Evolutionary conservation across 371 early-diverging fungal genomes (phyloP), one percentile per base, ranked within the genome.

Genomic region (Mucor irregularis): DNA sequence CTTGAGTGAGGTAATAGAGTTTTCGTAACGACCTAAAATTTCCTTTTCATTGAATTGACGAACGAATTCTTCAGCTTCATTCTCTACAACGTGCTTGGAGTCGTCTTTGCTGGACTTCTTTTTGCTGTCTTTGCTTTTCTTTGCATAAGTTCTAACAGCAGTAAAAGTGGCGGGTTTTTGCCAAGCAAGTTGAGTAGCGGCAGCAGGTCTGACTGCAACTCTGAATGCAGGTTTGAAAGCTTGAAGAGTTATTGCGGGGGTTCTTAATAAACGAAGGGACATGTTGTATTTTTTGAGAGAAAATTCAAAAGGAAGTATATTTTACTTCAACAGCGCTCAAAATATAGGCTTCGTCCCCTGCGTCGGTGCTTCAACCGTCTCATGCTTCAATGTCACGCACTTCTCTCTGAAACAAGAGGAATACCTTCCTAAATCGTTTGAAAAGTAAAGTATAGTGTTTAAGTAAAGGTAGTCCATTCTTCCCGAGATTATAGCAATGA

Each of bases 361-460:
- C n/a, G n/a, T n/a, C n/a, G n/a, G n/a, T n/a, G n/a, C n/a, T 37
- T 16, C 37, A 37, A 37, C n/a, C n/a, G 37, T n/a, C 37, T 13
- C 40, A 39, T 5, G 82, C 78, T 70, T 91, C 92, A 53, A 91
- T 83, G 24, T 85, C 90, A 0, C 74, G 73, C 31, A 90, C 74
- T 59, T 80, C 74, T 73, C 90, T 75, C 53, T 33, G 77, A 76
- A 13, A 87, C 88, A 21, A 91, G 83, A 13, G 88, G 74, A 13
- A 96, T 87, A 26, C 89, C 89, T 65, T 94, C 95, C 68, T 96
- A 95, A 47, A 96, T 94, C n/a, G n/a, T n/a, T n/a, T n/a, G n/a
- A n/a, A n/a, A n/a, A n/a, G n/a, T n/a, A n/a, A n/a, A n/a, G n/a
- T n/a, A n/a, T n/a, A n/a, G n/a, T n/a, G n/a, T n/a, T n/a, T n/a